These are phyloP conservation scores for Dothistroma pini DNA, from an alignment of 2,329 filamentous ascomycete genomes.

Conservation along the genomic window DNA sequence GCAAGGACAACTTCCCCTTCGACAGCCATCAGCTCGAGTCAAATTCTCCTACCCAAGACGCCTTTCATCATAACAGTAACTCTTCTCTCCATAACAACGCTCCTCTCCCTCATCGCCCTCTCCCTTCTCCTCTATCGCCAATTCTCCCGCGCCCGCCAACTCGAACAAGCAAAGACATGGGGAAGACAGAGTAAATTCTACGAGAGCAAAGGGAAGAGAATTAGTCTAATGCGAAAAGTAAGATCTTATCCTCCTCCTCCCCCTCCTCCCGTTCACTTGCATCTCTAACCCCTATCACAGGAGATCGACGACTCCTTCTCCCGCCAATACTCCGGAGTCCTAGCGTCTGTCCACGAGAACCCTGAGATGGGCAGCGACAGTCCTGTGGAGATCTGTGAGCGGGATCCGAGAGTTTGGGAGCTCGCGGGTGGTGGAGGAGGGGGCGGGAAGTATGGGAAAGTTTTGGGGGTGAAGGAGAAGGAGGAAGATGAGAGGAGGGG, in stretches of 20 bases:
- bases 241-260: background rate
- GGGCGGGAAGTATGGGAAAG: conserved; percentile 7
- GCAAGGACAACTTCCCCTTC: conserved; percentile 9
- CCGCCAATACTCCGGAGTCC: conserved; percentile 24
- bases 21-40: conserved; percentile 1
- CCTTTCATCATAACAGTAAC: conserved; percentile 25
- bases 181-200: conserved; percentile 24
- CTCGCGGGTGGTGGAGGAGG: conserved; percentile 17
- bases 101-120: conserved; percentile 23
- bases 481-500: conserved; percentile 7
- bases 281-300: background rate
- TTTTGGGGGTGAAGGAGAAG: conserved; percentile 1
- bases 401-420: conserved; percentile 24
- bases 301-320: conserved; percentile 27
- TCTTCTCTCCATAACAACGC: conserved; percentile 22
- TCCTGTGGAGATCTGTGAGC: conserved; percentile 25
- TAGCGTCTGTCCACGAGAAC: conserved; percentile 26
- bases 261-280: background rate
- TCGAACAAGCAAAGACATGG: conserved; percentile 20
- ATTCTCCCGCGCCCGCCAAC: conserved; percentile 14
- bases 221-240: conserved; percentile 25
- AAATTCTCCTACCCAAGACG: conserved; percentile 27
- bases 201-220: conserved; percentile 12
- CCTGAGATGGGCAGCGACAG: conserved; percentile 27
- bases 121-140: conserved; percentile 22